Percentiles rank a stretch among this genome's conserved stretches.
These are phyloP conservation scores for Agaricales sp. DNA, from an alignment of 1,284 basidiomycete species.

Conservation along the genomic window DNA sequence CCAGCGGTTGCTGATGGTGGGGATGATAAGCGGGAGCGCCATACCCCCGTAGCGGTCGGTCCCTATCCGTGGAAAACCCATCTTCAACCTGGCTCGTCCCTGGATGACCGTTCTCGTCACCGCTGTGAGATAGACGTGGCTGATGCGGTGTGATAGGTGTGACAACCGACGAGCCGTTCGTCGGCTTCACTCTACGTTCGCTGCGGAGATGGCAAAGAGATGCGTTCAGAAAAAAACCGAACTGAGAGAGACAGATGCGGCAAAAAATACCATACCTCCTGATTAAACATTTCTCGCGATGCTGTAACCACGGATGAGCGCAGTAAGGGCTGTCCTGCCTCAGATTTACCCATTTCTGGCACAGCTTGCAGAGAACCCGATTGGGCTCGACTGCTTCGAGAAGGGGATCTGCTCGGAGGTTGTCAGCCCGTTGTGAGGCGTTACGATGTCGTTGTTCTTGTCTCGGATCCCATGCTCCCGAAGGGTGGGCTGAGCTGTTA, in stretches of 20 bases:
- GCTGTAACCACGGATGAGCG: constrained; percentile 68
- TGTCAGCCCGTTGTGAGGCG: constrained; percentile 63
- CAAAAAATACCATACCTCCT: constrained; percentile 46
- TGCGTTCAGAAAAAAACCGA: too few relatives aligned
- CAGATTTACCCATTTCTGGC: constrained; percentile 71
- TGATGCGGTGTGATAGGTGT: too few relatives aligned
- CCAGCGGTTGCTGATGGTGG: neutral
- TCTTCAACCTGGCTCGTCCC: too few relatives aligned
- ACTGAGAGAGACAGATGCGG: too few relatives aligned
- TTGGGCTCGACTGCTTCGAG: constrained; percentile 62
- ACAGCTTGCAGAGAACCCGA: constrained; percentile 61
- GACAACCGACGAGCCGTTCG: too few relatives aligned
- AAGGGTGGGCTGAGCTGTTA: constrained; percentile 6
- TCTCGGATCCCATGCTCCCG: constrained; percentile 18
- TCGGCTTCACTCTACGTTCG: neutral
- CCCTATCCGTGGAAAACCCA: neutral
- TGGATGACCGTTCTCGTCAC: too few relatives aligned
- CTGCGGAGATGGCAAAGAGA: neutral
- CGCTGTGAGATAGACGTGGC: too few relatives aligned
- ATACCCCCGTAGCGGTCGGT: neutral
- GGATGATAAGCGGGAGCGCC: neutral
- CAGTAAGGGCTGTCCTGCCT: constrained; percentile 65
- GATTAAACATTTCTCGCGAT: constrained; percentile 59
- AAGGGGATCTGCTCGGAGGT: constrained; percentile 49
- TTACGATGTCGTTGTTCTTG: constrained; percentile 60